Percentiles rank a stretch among this genome's conserved stretches.
phyloP scores from a whole-genome alignment of 768 basidiomycete genomes.

The Leccinum uliginosum region DNA sequence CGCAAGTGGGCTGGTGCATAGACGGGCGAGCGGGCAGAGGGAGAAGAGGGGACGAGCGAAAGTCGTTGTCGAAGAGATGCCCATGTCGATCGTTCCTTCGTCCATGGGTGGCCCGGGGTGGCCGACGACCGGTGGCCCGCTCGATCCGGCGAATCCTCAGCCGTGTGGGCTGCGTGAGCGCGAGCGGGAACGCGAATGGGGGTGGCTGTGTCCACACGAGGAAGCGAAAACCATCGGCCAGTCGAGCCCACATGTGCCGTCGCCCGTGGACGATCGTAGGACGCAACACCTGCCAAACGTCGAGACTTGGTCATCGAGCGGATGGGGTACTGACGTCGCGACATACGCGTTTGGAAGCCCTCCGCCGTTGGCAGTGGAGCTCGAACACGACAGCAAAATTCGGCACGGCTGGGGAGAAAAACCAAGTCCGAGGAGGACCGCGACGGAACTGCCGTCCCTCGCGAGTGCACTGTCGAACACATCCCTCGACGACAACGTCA shows the following conservation, averaged over 20 bases:
- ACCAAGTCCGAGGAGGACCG: not conserved
- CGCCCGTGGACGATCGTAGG: not conserved
- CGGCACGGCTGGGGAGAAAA: not conserved
- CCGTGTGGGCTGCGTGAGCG: slow-evolving; percentile 9
- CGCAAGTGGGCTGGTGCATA: slow-evolving; percentile 2
- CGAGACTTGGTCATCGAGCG: not conserved
- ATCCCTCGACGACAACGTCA: slow-evolving; percentile 11
- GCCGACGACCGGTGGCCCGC: slow-evolving; percentile 26
- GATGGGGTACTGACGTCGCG: slow-evolving; percentile 1
- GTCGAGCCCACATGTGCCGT: not conserved
- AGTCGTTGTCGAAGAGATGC: not conserved
- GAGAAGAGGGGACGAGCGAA: not conserved
- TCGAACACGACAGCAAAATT: not conserved
- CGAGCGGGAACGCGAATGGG: slow-evolving; percentile 1
- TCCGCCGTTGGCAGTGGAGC: not conserved
- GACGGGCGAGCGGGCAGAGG: not conserved
- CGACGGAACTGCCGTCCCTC: slow-evolving; percentile 13
- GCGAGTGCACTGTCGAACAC: slow-evolving; percentile 17
- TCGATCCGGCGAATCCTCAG: slow-evolving; percentile 19
- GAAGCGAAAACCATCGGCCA: not conserved
- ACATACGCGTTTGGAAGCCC: not conserved
- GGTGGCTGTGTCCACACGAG: not conserved
- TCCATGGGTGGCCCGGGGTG: slow-evolving; percentile 3
- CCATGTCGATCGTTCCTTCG: not conserved
- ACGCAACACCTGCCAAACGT: not conserved